Base-by-base conservation (phyloP, 352 stramenopile genomes). In the Globisporangium perplexum region DNA sequence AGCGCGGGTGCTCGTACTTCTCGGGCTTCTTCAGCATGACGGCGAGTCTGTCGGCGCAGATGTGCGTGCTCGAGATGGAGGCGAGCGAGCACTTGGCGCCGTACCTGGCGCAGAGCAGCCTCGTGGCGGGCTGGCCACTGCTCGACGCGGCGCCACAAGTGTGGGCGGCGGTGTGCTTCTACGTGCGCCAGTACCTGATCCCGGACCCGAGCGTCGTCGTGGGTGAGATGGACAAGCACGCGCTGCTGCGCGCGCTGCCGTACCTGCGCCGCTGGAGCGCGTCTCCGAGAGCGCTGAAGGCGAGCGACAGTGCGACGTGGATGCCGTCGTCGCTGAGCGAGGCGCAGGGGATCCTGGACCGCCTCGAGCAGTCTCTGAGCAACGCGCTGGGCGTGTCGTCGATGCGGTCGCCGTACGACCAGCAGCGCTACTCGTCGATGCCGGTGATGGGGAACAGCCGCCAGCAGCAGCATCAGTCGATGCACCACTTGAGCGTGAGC, bases 11-110 rank as follows among this genome's bases (percentile, higher is more conserved):
- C 23, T 79, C 72, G 41, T 60, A 78, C 47, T 87, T 78, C 55
- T 67, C 66, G n/a, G 76, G 79, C 6, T 77, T 72, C 39, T 90
- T 90, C 51, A 60, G 66, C 17, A 77, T 70, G 47, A 88, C 72
- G 6, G 63, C 76, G 23, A 71, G 55, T 17, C 62, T 90, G 43
- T 64, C 71, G 20, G 65, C 58, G 0, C 76, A 90, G 28, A 47
- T 90, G 4, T 47, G 63, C 7, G 68, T 83, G 56, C 63, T 83
- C 35, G 55, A 73, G 38, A 73, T 78, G 23, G 68, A 87, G 41
- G 53, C 64, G 22, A 60, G 74, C 28, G 56, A 69, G 17, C 47
- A 51, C 23, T 50, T 77, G n/a, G 61, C 58, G 1, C 68, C 60
- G 42, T 63, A 68, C 35, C 68, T 63, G 58, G 56, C 45, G 3